Evolutionary conservation across 495 filamentous ascomycete species (phyloP), one percentile per base, ranked within the genome.

Genomic region (Neurospora sp.): DNA sequence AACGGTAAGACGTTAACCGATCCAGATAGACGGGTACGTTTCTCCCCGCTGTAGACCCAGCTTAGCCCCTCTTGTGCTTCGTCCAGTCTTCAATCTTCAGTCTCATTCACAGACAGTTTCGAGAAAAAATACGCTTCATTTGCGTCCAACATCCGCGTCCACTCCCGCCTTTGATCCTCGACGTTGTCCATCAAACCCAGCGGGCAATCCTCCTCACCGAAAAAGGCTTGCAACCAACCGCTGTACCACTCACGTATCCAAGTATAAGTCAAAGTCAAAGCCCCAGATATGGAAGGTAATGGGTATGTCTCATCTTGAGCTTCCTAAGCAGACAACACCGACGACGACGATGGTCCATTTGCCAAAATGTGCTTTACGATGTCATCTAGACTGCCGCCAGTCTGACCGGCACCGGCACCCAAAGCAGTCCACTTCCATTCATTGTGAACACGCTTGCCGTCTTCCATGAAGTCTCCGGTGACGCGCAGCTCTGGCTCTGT

Each of bases 391-490:
- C n/a, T 68, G 4, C 40, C 73, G 31, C 18, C 70, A 4, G 7
- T 8, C 35, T 39, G 31, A 47, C 45, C 47, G 14, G 2, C 35
- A 37, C 35, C 9, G 9, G 38, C 9, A 9, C n/a, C 31, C 1
- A n/a, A 31, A 8, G 35, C 20, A 61, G 73, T 69, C 76, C 75
- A 78, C 41, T 12, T 73, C 76, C 76, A 78, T n/a, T 72, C 71
- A 9, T 44, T 35, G 1, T 73, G 73, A 18, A 70, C 68, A 1
- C 70, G 47, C 53, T 61, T 59, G 8, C 68, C 69, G 8, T 72
- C 73, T 59, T 74, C 65, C 7, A 69, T 10, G 18, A 53, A 75
- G 22, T 74, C 71, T 10, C 74, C 75, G 7, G 41, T 61, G 9
- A 73, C 73, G 1, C 39, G 68, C 20, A 80, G 44, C 69, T 73